Conservation (phyloP, 2,329 filamentous ascomycete genomes). For the Botryosphaeria agaves region DNA sequence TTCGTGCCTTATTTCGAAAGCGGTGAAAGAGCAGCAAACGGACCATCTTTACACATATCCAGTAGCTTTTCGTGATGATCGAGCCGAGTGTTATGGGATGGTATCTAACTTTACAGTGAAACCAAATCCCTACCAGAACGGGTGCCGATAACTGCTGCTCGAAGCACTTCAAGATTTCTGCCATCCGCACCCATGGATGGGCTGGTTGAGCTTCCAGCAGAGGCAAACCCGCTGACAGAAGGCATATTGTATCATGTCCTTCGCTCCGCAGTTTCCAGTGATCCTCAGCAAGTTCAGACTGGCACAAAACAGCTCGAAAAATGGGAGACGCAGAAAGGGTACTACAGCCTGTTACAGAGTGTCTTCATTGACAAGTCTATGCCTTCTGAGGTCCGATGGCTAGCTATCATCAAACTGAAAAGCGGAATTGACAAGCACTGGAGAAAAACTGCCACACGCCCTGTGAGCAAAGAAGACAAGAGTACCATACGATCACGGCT, state of each 20-base stretch:
- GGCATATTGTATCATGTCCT: slow-evolving; percentile 29
- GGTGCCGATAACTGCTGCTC: no score
- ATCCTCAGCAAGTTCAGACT: slow-evolving; percentile 31
- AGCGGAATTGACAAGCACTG: slow-evolving; percentile 94
- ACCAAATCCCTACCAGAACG: no score
- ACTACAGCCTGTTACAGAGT: slow-evolving; percentile 34
- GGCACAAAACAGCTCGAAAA: slow-evolving; percentile 33
- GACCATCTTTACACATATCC: no score
- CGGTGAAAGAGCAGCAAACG: no score
- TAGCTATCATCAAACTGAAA: slow-evolving; percentile 86
- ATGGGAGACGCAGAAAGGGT: slow-evolving; percentile 31
- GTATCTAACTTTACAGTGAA: no score
- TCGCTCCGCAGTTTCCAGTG: slow-evolving; percentile 27
- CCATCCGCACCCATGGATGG: slow-evolving; percentile 4
- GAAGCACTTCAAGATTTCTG: no score
- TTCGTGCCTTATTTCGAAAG: no score
- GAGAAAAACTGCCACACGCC: slow-evolving; percentile 59
- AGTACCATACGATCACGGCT: slow-evolving; percentile 55
- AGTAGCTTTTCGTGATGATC: no score
- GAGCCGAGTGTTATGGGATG: no score
- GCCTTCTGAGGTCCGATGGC: slow-evolving; percentile 63
- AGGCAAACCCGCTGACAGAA: slow-evolving; percentile 19
- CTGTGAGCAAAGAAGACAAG: slow-evolving; percentile 54
- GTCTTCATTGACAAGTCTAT: slow-evolving; percentile 67
- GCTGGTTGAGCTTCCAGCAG: slow-evolving; percentile 1